phyloP scores from a whole-genome alignment of 768 basidiomycete species.

The Phanerochaete sordida region DNA sequence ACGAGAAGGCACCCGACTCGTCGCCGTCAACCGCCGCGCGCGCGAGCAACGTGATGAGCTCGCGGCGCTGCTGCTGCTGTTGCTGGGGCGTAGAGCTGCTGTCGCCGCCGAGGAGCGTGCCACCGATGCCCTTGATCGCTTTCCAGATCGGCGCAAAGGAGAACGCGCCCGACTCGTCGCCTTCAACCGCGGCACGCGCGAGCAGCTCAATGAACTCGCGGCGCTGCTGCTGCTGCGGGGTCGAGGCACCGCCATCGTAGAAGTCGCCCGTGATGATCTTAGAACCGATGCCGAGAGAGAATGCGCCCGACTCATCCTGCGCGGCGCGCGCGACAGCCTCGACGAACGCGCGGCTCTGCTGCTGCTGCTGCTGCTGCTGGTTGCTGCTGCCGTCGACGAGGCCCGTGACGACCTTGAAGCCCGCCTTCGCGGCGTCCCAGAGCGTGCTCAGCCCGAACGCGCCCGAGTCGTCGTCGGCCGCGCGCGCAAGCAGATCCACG shows the following conservation, averaged over 20 bases:
- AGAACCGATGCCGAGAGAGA: background rate
- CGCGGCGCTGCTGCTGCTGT: background rate
- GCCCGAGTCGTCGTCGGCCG: background rate
- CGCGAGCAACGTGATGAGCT: constrained; percentile 1
- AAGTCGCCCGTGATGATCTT: background rate
- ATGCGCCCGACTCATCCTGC: background rate
- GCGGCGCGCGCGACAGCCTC: background rate
- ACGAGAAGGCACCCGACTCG: background rate
- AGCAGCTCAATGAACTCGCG: constrained; percentile 2
- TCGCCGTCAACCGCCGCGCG: background rate
- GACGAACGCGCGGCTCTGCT: constrained; percentile 5
- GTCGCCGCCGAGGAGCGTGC: background rate
- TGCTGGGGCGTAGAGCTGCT: too few species aligned
- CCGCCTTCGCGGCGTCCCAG: background rate
- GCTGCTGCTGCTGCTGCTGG: background rate
- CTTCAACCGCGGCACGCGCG: background rate
- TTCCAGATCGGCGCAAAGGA: background rate
- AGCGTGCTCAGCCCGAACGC: constrained; percentile 1
- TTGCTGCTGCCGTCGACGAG: background rate
- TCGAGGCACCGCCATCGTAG: background rate
- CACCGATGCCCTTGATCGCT: background rate
- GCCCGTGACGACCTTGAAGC: background rate
- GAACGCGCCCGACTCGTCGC: background rate
- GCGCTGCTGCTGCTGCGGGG: background rate
- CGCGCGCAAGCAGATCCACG: background rate